phyloP scores from a whole-genome alignment of 1,284 basidiomycete genomes.

The Ceratobasidium sp. region DNA sequence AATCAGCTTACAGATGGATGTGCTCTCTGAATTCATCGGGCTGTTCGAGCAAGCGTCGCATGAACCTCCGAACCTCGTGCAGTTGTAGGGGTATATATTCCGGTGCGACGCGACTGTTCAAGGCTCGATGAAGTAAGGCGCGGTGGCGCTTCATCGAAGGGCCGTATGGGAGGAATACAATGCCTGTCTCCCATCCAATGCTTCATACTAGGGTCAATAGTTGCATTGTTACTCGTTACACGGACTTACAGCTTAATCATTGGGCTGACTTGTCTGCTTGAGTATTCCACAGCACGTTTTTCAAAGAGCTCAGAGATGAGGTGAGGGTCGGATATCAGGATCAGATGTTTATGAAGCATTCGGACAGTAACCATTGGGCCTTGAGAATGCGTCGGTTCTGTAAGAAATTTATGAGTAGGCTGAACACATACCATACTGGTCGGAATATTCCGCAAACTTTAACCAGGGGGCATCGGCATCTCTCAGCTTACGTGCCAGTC shows the following conservation, averaged over 20 bases:
- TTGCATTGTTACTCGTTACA: too few relatives aligned
- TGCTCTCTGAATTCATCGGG: conserved; percentile 12
- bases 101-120: conserved; percentile 29
- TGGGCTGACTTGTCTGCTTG: not conserved
- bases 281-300: conserved; percentile 23
- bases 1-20: conserved; percentile 14
- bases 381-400: not conserved
- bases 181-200: conserved; percentile 16
- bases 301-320: conserved; percentile 20
- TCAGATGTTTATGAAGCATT: not conserved
- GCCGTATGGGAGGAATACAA: conserved; percentile 21
- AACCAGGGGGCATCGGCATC: conserved; percentile 5
- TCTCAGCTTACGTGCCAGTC: not conserved
- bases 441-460: conserved; percentile 19
- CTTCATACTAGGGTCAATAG: not conserved
- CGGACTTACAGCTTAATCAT: not conserved
- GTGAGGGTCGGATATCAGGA: not conserved
- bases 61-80: not conserved
- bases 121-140: conserved; percentile 26
- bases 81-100: conserved; percentile 21
- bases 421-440: conserved; percentile 9
- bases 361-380: conserved; percentile 14
- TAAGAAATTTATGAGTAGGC: not conserved
- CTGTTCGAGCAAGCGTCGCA: conserved; percentile 1
- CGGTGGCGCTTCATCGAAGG: conserved; percentile 15